These are phyloP conservation scores for Cercospora sp. DNA, from an alignment of 2,329 filamentous ascomycete species.

Conservation along the genomic window DNA sequence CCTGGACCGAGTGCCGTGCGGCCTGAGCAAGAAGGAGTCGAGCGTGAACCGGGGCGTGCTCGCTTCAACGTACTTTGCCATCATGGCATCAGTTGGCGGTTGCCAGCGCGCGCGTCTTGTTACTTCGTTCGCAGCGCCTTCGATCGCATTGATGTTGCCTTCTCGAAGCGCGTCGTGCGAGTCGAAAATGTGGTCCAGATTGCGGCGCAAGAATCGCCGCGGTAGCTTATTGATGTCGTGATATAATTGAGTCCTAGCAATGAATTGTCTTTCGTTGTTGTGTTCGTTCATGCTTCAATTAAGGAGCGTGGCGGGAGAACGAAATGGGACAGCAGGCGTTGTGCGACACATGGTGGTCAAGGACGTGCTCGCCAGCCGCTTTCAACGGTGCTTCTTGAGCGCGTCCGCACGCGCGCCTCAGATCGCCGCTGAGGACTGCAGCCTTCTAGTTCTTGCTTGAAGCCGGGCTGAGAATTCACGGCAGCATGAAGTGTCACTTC, in stretches of 20 bases:
- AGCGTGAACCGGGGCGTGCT: neutral
- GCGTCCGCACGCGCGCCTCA: neutral
- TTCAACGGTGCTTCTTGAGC: neutral
- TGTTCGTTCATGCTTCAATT: slow-evolving; percentile 9
- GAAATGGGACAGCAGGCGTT: neutral
- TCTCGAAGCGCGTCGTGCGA: slow-evolving; percentile 26
- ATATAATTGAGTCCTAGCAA: slow-evolving; percentile 12
- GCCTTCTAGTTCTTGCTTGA: neutral
- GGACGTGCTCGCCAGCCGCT: neutral
- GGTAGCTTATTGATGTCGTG: slow-evolving; percentile 5
- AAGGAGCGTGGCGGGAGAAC: neutral
- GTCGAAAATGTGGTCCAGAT: slow-evolving; percentile 35
- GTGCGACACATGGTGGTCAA: slow-evolving; percentile 6
- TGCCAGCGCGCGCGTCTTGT: slow-evolving; percentile 15
- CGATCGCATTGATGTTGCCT: slow-evolving; percentile 5
- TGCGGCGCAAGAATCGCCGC: slow-evolving; percentile 34
- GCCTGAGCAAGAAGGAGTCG: slow-evolving; percentile 7
- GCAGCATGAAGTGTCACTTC: neutral
- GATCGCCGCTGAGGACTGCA: neutral
- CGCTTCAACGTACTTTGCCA: slow-evolving; percentile 2
- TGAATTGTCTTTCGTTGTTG: slow-evolving; percentile 6
- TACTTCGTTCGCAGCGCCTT: neutral
- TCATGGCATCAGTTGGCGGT: slow-evolving; percentile 11
- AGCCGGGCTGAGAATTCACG: neutral
- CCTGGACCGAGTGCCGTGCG: neutral